Percentiles rank a stretch among this genome's conserved stretches.
Evolutionary conservation across 371 early-diverging fungal species (phyloP).

Genomic region (Mortierella sp.): DNA sequence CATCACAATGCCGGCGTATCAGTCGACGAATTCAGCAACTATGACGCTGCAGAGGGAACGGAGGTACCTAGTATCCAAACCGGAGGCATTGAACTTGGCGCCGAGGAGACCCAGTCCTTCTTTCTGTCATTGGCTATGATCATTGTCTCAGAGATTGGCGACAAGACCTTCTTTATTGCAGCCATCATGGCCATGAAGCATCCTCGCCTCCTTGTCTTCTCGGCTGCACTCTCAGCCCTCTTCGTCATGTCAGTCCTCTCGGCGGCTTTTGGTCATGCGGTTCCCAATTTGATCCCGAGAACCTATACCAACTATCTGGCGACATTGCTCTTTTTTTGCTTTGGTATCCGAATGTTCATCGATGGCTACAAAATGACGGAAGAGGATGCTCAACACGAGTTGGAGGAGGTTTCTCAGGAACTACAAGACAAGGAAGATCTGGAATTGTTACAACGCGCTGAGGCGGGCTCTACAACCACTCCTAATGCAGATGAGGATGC

Average conservation of each 20-base stretch:
- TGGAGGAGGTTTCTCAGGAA: constrained; percentile 89
- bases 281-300: constrained; percentile 87
- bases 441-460: constrained; percentile 66
- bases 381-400: constrained; percentile 88
- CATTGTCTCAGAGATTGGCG: constrained; percentile 94
- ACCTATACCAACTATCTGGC: constrained; percentile 88
- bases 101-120: constrained; percentile 48
- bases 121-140: constrained; percentile 71
- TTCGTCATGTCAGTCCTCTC: constrained; percentile 94
- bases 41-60: constrained; percentile 2
- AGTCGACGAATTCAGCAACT: constrained; percentile 41
- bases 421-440: constrained; percentile 81
- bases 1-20: background rate
- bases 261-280: constrained; percentile 88
- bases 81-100: constrained; percentile 31
- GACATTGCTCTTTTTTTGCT: constrained; percentile 85
- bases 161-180: constrained; percentile 97
- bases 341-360: constrained; percentile 88
- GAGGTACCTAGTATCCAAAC: background rate
- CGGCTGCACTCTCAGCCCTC: constrained; percentile 88
- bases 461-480: constrained; percentile 49
- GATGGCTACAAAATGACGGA: constrained; percentile 90
- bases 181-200: constrained; percentile 97
- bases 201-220: constrained; percentile 86
- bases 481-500: constrained; percentile 37